phyloP scores from a whole-genome alignment of 768 basidiomycete species.

The Cystobasidium onofrii region DNA sequence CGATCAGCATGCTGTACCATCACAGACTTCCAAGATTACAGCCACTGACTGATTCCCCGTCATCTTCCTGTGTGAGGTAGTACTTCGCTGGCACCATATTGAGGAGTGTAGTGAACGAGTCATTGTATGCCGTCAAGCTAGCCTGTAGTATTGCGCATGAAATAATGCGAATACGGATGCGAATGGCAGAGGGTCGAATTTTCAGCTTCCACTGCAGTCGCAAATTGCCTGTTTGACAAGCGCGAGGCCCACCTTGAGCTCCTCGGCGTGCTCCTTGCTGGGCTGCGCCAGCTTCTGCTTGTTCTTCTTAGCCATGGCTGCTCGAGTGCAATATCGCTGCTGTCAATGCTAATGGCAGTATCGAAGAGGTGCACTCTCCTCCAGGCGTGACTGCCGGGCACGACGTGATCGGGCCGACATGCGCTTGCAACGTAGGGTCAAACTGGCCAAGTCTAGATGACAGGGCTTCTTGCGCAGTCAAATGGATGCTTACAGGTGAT shows the following conservation, averaged over 20 bases:
- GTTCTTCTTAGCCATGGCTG: conserved; percentile 10
- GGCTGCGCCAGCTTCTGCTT: conserved; percentile 3
- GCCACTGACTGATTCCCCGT: conserved; percentile 43
- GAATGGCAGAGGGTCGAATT: neutral
- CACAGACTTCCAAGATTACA: neutral
- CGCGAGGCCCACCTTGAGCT: conserved; percentile 31
- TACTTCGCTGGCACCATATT: conserved; percentile 81
- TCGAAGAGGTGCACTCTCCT: neutral
- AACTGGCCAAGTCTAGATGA: too few species aligned
- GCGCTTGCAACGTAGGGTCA: too few species aligned
- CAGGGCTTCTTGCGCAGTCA: too few species aligned
- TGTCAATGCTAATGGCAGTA: neutral
- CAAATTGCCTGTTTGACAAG: neutral
- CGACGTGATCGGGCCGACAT: neutral
- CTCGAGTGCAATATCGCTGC: neutral
- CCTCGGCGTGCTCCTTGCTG: neutral
- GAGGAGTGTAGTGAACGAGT: conserved; percentile 71
- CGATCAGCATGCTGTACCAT: neutral
- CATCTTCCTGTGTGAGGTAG: conserved; percentile 69
- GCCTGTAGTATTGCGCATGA: conserved; percentile 10
- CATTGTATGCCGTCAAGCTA: conserved; percentile 70
- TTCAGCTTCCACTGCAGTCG: neutral
- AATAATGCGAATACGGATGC: neutral
- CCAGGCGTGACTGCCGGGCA: neutral
- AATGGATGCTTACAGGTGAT: too few species aligned